Evolutionary conservation across 75 land plant genomes (phyloP).

Genomic region (Cryptomeria japonica): DNA sequence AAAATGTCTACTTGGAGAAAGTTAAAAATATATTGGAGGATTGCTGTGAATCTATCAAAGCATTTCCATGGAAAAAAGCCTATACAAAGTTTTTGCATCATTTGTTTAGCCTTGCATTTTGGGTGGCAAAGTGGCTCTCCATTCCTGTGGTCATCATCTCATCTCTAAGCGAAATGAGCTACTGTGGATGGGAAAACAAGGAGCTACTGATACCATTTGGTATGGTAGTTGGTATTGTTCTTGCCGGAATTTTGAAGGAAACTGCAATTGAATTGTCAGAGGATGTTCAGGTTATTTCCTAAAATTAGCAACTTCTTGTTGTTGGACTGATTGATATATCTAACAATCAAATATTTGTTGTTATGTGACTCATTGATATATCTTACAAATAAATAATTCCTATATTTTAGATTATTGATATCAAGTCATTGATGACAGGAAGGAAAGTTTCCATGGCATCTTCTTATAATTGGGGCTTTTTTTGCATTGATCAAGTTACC

Average conservation of each 20-base stretch:
- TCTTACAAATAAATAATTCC: background rate
- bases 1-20: conserved; percentile 11
- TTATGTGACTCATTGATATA: background rate
- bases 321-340: too few species aligned
- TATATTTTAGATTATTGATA: background rate
- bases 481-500: conserved; percentile 55
- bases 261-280: conserved; percentile 41
- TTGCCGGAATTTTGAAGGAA: conserved; percentile 61
- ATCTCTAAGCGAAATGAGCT: conserved; percentile 73
- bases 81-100: conserved; percentile 33
- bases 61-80: conserved; percentile 69
- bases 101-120: conserved; percentile 38
- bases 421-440: conserved; percentile 29
- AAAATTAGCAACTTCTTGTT: background rate
- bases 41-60: conserved; percentile 49
- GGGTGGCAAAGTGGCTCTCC: conserved; percentile 58
- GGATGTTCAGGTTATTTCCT: conserved; percentile 36
- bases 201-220: conserved; percentile 51
- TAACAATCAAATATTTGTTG: background rate
- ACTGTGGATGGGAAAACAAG: conserved; percentile 68
- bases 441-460: conserved; percentile 60
- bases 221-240: conserved; percentile 50
- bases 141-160: conserved; percentile 65
- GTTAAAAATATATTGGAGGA: conserved; percentile 33
- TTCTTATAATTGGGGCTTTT: conserved; percentile 41